A percentile compares a stretch with the other conserved stretches of the same genome.
Evolutionary conservation across 2,329 filamentous ascomycete genomes (phyloP).

Genomic region (Neonectria ditissima): DNA sequence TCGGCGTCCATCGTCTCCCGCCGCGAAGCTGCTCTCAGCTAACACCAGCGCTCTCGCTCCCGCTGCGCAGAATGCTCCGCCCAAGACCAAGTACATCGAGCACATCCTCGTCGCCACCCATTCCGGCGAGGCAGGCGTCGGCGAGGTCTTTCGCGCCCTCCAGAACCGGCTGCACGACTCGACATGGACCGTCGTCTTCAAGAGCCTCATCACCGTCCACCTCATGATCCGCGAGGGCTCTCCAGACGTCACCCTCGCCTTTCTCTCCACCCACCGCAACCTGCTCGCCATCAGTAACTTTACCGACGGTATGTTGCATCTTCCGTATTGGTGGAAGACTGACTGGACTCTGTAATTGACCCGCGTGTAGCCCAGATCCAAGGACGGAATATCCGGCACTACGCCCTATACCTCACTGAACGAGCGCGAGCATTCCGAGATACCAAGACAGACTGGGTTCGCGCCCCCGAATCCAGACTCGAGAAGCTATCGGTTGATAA

Average conservation of each 20-base stretch:
- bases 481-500: constrained; percentile 92
- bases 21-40: constrained; percentile 14
- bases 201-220: constrained; percentile 94
- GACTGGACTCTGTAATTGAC: constrained; percentile 26
- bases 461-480: constrained; percentile 82
- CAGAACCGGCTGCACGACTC: constrained; percentile 91
- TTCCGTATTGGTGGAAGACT: neutral
- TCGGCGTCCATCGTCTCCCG: neutral
- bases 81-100: constrained; percentile 99
- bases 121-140: constrained; percentile 92
- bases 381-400: constrained; percentile 92
- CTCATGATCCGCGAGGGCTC: constrained; percentile 97
- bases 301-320: constrained; percentile 79
- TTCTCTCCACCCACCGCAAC: constrained; percentile 84
- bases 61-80: constrained; percentile 80
- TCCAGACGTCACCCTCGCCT: constrained; percentile 86
- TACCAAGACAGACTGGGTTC: constrained; percentile 91
- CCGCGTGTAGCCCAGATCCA: constrained; percentile 82
- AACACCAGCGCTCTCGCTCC: constrained; percentile 7
- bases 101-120: constrained; percentile 96
- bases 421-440: constrained; percentile 85
- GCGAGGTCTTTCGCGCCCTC: constrained; percentile 92
- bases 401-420: constrained; percentile 86
- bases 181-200: constrained; percentile 99
- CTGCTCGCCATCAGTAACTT: constrained; percentile 90